These are phyloP conservation scores for Straminergon stramineum DNA, from an alignment of 225 moss, liverwort and hornwort species.

Conservation along the genomic window DNA sequence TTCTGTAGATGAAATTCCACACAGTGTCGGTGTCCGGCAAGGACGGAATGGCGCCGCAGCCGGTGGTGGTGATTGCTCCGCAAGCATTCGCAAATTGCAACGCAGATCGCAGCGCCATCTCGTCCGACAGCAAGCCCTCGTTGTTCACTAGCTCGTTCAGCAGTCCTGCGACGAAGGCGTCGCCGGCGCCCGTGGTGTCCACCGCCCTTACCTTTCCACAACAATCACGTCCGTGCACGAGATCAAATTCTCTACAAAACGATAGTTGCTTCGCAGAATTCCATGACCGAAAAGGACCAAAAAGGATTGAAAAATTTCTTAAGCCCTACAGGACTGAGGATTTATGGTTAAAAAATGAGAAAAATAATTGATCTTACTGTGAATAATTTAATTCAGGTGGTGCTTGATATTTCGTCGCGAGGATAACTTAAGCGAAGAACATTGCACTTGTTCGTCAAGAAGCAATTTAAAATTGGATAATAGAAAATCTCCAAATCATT, in stretches of 20 bases:
- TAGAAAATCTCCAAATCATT: background rate
- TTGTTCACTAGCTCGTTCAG: slow-evolving; percentile 22
- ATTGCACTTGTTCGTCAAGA: background rate
- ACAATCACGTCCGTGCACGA: background rate
- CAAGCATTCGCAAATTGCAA: slow-evolving; percentile 67
- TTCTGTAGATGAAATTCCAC: background rate
- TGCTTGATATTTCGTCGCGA: background rate
- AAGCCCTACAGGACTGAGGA: background rate
- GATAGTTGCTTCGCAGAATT: background rate
- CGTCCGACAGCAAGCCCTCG: background rate
- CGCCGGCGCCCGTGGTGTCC: slow-evolving; percentile 36
- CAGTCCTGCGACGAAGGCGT: slow-evolving; percentile 33
- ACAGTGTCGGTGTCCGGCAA: slow-evolving; percentile 41
- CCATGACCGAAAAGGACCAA: background rate
- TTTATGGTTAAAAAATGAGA: too few relatives aligned
- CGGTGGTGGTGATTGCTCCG: slow-evolving; percentile 70
- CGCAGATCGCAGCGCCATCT: slow-evolving; percentile 14
- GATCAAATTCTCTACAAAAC: background rate
- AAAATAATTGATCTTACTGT: background rate
- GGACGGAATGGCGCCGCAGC: slow-evolving; percentile 62
- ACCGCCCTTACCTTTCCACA: slow-evolving; percentile 3
- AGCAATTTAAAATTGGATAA: background rate
- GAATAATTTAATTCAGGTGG: background rate
- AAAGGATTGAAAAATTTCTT: background rate
- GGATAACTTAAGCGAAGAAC: background rate